Conservation (phyloP, 371 early-diverging fungal genomes). For the Thermomucor indicae-seudaticae region DNA sequence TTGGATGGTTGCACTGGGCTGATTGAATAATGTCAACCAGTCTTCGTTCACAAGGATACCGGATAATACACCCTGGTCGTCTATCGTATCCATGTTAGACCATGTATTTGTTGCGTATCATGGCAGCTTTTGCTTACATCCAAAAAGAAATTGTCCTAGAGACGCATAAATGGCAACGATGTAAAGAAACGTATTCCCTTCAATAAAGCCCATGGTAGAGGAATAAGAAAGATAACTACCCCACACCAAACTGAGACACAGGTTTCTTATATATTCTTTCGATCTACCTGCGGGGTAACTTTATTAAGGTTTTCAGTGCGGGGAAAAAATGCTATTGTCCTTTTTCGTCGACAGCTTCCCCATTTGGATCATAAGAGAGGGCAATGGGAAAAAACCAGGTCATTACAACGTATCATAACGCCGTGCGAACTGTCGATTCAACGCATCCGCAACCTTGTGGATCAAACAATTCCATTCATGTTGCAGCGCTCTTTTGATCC, state of each 20-base stretch:
- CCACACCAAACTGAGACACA: not conserved
- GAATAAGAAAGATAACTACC: not conserved
- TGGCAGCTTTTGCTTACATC: slow-evolving; percentile 22
- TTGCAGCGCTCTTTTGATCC: slow-evolving; percentile 6
- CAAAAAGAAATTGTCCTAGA: slow-evolving; percentile 38
- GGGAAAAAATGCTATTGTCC: not conserved
- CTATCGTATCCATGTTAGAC: slow-evolving; percentile 6
- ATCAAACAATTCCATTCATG: slow-evolving; percentile 10
- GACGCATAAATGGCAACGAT: slow-evolving; percentile 36
- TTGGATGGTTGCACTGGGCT: slow-evolving; percentile 28
- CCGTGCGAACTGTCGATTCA: slow-evolving; percentile 3
- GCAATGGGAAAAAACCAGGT: too few relatives aligned
- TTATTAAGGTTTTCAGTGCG: not conserved
- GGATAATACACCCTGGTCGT: slow-evolving; percentile 36
- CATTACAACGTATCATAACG: too few relatives aligned
- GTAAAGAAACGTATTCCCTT: slow-evolving; percentile 21
- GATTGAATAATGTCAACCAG: slow-evolving; percentile 23
- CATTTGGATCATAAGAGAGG: not conserved
- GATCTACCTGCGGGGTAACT: too few relatives aligned
- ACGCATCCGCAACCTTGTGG: not conserved
- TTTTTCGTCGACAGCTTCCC: too few relatives aligned
- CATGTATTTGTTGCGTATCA: not conserved
- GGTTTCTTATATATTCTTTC: not conserved
- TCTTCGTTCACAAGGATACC: slow-evolving; percentile 33
- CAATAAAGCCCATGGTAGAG: not conserved